A percentile compares a stretch with the other conserved stretches of the same genome.
phyloP scores from a whole-genome alignment of 306 rosid genomes.

The Ziziphus jujuba region DNA sequence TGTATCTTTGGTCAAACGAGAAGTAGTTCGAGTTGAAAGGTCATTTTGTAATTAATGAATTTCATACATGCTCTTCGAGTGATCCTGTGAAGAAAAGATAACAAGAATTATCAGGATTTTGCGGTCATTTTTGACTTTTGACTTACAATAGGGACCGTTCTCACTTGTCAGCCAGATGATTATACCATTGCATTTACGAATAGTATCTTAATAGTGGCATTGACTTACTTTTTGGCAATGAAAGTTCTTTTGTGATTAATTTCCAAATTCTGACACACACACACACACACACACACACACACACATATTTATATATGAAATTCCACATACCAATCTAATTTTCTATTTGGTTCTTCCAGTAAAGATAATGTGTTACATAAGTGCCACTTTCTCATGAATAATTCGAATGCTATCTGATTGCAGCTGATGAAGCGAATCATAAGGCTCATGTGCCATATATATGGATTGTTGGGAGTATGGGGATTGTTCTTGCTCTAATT shows the following conservation, averaged over 20 bases:
- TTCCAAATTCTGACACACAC: background rate
- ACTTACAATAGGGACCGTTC: background rate
- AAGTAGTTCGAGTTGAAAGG: too few species aligned
- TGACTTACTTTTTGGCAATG: too few species aligned
- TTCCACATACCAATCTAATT: too few species aligned
- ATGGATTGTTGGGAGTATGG: conserved; percentile 89
- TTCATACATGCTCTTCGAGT: background rate
- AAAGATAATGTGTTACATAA: conserved; percentile 4
- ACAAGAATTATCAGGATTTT: background rate
- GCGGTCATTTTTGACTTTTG: background rate
- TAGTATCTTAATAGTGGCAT: too few species aligned
- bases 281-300: too few species aligned
- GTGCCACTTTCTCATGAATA: conserved; percentile 15
- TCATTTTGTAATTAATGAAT: background rate
- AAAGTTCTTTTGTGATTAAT: too few species aligned
- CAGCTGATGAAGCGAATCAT: conserved; percentile 55
- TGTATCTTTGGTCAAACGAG: background rate
- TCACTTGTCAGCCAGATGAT: too few species aligned
- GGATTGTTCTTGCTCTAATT: conserved; percentile 59
- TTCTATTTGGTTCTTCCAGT: background rate
- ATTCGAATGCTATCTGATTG: conserved; percentile 11
- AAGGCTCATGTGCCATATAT: conserved; percentile 70
- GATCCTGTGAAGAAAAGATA: background rate
- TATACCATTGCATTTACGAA: too few species aligned
- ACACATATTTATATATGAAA: background rate